These are phyloP conservation scores for Mallotus japonicus DNA, from an alignment of 441 rosid species.

Conservation along the genomic window DNA sequence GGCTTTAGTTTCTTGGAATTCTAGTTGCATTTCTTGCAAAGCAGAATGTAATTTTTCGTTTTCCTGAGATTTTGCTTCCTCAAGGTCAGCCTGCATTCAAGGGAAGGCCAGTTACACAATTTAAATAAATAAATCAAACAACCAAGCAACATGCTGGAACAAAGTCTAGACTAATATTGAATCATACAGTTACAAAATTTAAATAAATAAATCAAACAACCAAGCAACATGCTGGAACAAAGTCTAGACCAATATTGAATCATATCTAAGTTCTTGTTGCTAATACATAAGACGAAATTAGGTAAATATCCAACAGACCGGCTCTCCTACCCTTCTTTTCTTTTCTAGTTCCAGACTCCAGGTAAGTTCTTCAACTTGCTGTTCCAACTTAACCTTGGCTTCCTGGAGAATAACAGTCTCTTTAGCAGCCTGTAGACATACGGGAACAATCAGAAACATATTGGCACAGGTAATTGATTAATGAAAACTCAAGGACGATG, in stretches of 20 bases:
- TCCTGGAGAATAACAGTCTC: slow-evolving; percentile 96
- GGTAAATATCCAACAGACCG: slow-evolving; percentile 9
- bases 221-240: not conserved
- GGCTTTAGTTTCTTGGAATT: slow-evolving; percentile 46
- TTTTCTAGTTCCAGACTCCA: slow-evolving; percentile 74
- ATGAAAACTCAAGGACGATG: slow-evolving; percentile 2
- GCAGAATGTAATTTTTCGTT: slow-evolving; percentile 63
- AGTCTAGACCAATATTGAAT: not conserved
- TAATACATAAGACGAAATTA: not conserved
- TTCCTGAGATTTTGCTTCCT: slow-evolving; percentile 75
- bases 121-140: slow-evolving; percentile 13
- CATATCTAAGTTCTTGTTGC: not conserved
- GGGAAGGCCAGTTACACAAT: not conserved
- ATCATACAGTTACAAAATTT: slow-evolving; percentile 5
- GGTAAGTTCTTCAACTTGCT: slow-evolving; percentile 88
- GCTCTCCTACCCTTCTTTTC: slow-evolving; percentile 59
- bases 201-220: slow-evolving; percentile 9
- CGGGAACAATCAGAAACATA: slow-evolving; percentile 16
- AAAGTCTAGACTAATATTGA: not conserved
- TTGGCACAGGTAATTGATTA: slow-evolving; percentile 3
- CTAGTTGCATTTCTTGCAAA: slow-evolving; percentile 60
- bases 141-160: not conserved
- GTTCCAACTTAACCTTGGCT: slow-evolving; percentile 82
- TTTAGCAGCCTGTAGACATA: slow-evolving; percentile 69
- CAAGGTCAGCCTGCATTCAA: slow-evolving; percentile 53